These are phyloP conservation scores for Hygrocybe coccinea DNA, from an alignment of 768 basidiomycete species.

Conservation along the genomic window DNA sequence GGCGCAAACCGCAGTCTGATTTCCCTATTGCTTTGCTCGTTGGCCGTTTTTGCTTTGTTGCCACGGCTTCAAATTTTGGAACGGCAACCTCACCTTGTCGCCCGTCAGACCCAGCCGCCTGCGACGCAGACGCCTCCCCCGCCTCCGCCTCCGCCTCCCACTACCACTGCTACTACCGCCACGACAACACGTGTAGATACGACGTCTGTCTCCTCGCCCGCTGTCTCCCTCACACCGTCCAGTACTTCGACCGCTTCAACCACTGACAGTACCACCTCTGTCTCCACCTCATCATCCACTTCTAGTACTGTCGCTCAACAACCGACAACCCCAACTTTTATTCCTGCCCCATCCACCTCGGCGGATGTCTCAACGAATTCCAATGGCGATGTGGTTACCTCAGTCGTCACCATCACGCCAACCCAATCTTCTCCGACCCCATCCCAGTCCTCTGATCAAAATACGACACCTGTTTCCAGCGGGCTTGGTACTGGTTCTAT, in stretches of 20 bases:
- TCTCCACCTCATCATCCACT: not conserved
- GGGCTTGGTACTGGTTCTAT: constrained; percentile 69
- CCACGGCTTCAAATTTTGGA: not conserved
- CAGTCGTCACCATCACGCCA: constrained; percentile 26
- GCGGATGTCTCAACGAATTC: constrained; percentile 12
- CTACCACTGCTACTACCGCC: not conserved
- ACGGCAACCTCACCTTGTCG: not conserved
- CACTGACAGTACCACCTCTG: too few species aligned
- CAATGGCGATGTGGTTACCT: constrained; percentile 16
- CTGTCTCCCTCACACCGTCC: not conserved
- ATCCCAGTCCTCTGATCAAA: constrained; percentile 19
- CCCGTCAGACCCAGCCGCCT: not conserved
- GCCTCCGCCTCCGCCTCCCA: not conserved
- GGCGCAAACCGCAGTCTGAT: not conserved
- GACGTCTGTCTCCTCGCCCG: not conserved
- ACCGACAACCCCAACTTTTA: constrained; percentile 6
- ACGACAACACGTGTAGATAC: not conserved
- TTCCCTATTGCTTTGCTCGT: not conserved
- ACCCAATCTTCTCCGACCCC: constrained; percentile 24
- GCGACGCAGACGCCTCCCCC: not conserved
- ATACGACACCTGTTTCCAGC: constrained; percentile 18
- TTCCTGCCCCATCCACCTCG: constrained; percentile 8
- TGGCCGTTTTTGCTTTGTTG: not conserved
- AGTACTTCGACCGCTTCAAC: too few species aligned
- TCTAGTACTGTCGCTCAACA: not conserved